Base-by-base conservation (phyloP, 1,284 basidiomycete genomes). In the Takashimella koratensis region DNA sequence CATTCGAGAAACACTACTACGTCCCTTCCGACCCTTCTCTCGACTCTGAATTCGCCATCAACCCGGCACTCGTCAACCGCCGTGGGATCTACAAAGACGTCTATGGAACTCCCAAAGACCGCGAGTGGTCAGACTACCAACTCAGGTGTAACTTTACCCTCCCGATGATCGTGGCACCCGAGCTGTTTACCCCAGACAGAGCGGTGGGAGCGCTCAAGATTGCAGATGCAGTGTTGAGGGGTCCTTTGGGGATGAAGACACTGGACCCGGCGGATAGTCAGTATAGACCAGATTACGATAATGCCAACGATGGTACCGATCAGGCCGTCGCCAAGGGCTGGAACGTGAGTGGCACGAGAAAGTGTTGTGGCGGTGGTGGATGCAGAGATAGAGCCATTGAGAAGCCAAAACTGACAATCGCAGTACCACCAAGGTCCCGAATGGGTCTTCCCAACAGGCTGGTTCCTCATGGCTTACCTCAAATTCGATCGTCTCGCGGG, bases 51-150 rank as follows among this genome's bases (percentile, higher is more conserved):
- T 93, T 91, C 77, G 80, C 81, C 52, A 74, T 97, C 59, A 81
- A 91, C 67, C 62, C 88, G 1, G 79, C 70, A 25, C 77, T 97
- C 27, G 81, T 97, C 60, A 90, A 93, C 74, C 87, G 91, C 22
- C 83, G 95, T 46, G 95, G 95, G 4, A 95, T 98, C 73, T 98
- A 98, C 82, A 98, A 98, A 80, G 95, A 98, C 68, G 92, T 98
- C 4, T 90, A 88, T 64, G 91, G 92, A 36, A 92, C 93, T 16
- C 90, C 90, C 1, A 70, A 79, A 49, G 87, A 86, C 12, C 83
- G 90, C 52, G 90, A 93, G 75, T 97, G 92, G 87, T 90, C 90
- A 5, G 94, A 98, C 77, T 98, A 98, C 74, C 95, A 98, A 76
- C 82, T 94, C 64, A 83, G 91, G 54, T 84, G 86, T 67, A 96